Conservation (phyloP, 345 rosid species). For the Bretschneidera sinensis region DNA sequence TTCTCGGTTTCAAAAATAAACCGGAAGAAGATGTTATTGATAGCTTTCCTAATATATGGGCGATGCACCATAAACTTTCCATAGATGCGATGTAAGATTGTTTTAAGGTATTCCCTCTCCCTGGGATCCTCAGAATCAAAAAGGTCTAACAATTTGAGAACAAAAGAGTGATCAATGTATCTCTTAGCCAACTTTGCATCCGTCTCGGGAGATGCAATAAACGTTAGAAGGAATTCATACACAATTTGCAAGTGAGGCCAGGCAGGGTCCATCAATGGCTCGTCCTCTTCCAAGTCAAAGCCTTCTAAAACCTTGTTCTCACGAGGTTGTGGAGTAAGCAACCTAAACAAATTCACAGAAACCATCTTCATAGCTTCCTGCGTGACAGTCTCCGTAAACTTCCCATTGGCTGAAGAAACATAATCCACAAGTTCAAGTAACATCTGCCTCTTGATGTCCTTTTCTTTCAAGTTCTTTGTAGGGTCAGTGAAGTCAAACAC, state of each 20-base stretch:
- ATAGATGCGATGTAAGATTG: constrained; percentile 77
- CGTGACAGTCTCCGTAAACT: constrained; percentile 54
- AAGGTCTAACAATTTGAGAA: constrained; percentile 61
- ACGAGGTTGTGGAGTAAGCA: constrained; percentile 49
- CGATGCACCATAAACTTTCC: constrained; percentile 97
- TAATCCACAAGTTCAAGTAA: constrained; percentile 80
- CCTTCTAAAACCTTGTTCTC: constrained; percentile 57
- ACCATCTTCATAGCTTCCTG: constrained; percentile 67
- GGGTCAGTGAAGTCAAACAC: constrained; percentile 76
- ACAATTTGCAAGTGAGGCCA: constrained; percentile 92
- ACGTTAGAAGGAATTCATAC: constrained; percentile 67
- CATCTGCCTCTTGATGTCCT: constrained; percentile 78
- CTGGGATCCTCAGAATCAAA: constrained; percentile 92
- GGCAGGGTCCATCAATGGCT: constrained; percentile 75
- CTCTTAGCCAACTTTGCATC: constrained; percentile 81
- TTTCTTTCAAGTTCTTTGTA: constrained; percentile 65
- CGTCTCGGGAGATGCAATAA: constrained; percentile 72
- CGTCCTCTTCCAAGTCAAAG: constrained; percentile 80
- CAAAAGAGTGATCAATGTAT: constrained; percentile 60
- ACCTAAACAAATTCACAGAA: constrained; percentile 68
- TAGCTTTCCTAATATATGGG: constrained; percentile 77
- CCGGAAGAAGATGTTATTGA: constrained; percentile 69
- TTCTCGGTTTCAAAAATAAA: constrained; percentile 81
- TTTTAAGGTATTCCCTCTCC: constrained; percentile 86
- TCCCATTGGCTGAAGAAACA: constrained; percentile 62